Base-by-base conservation (phyloP, 441 rosid species). In the Erodium trifolium region DNA sequence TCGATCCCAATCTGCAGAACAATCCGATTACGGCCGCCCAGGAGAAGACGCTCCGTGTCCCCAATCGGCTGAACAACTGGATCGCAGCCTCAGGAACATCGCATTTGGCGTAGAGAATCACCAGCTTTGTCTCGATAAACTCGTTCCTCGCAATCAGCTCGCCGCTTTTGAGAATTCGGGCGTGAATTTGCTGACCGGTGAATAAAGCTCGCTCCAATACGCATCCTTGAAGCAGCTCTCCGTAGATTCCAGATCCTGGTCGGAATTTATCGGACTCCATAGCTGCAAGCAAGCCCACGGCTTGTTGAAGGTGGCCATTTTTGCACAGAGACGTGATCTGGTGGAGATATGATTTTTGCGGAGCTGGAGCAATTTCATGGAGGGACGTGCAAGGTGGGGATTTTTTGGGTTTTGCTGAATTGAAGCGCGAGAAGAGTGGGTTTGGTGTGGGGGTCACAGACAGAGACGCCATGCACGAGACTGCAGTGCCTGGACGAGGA, bases 21-120 rank as follows among this genome's bases (percentile, higher is more conserved):
- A 92, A 75, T 63, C 96, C 95, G 64, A 87, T 79, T n/a, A 88
- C 72, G 37, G 98, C 93, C 64, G 96, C 93, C 95, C 98, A 92
- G 9, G 96, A 87, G 67, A 87, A 92, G 67, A 83, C 88, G 71
- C 86, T 92, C 31, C 76, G 76, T 39, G 78, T 70, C 76, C 78
- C 76, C 73, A 86, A 63, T 67, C 80, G 81, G 17, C 70, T 34
- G 73, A 90, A 88, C 68, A 84, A 77, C 37, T 3, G 12, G 68
- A 73, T 74, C 11, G 95, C 84, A 62, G 68, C 73, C 31, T 86
- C 89, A 2, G 75, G 71, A 73, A 75, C 79, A 69, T 79, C 84
- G 60, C 95, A 88, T 68, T 86, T 90, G 4, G 95, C 82, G 72
- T 88, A 87, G 68, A 88, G 87, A 65, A 86, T 78, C 10, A 92